Base-by-base conservation (phyloP, 2,329 filamentous ascomycete genomes). In the Corinectria fuckeliana region DNA sequence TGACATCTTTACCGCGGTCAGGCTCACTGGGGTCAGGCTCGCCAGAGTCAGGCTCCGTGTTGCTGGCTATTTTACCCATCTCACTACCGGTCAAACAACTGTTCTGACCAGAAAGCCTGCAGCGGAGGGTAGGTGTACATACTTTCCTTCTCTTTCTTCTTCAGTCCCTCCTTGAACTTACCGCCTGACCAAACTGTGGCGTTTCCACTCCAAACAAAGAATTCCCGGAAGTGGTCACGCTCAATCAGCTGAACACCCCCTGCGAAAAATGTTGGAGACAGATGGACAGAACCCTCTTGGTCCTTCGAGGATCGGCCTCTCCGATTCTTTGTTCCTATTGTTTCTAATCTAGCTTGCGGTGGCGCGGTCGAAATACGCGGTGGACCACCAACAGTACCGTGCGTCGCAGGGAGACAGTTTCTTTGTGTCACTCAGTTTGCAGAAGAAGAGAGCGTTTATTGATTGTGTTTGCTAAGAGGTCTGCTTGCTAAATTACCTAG, bases 291-390 rank as follows among this genome's bases (percentile, higher is more conserved):
- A 18, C 38, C 30, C 13, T 34, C 30, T 39, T 23, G 11, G 10
- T 9, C 11, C n/a, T 36, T 28, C 30, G 13, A 23, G 21, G 26
- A 26, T 20, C 54, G 56, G 66, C 34, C 23, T 61, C 9, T 16
- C 58, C 56, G 34, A 21, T 38, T 66, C 68, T 69, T 71, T 71
- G 67, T 71, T 65, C 14, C 25, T 57, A 50, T 58, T 61, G 53
- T 59, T 50, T 58, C 16, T 45, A 50, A 36, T 25, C 44, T 28
- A 38, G 45, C 38, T 32, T 34, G 38, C 36, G 44, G 39, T 34
- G 58, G 49, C 54, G 36, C 58, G 53, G 60, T 50, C 53, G 25
- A 47, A 16, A 51, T 41, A 34, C 18, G 16, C 23, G 16, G 32
- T 61, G 28, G 44, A 47, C 36, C 23, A 51, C 26, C 23, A 16